These are phyloP conservation scores for Phytophthora boehmeriae DNA, from an alignment of 352 stramenopile genomes.

Conservation along the genomic window DNA sequence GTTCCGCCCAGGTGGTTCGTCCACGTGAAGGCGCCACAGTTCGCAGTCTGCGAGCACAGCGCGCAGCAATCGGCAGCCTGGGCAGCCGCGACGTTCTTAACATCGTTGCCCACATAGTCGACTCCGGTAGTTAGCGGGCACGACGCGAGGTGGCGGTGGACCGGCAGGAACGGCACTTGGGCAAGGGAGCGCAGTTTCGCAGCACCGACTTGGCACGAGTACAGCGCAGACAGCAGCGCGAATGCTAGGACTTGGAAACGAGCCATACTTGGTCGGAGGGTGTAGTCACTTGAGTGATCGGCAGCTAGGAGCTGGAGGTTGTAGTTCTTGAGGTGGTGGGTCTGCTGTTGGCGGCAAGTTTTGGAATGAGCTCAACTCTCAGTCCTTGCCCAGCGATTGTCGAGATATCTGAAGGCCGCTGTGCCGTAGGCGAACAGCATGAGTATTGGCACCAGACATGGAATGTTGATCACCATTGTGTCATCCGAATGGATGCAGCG, in stretches of 20 bases:
- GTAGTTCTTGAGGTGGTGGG: slow-evolving; percentile 27
- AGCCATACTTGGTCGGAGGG: slow-evolving; percentile 10
- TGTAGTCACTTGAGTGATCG: slow-evolving; percentile 27
- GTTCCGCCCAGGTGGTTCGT: slow-evolving; percentile 29
- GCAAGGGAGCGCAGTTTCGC: slow-evolving; percentile 19
- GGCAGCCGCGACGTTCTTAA: slow-evolving; percentile 22
- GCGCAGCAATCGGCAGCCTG: slow-evolving; percentile 30
- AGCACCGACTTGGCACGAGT: slow-evolving; percentile 16
- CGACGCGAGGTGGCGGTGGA: slow-evolving; percentile 19
- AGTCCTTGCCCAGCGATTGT: too few species aligned
- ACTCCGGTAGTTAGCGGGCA: slow-evolving; percentile 33
- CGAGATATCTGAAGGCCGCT: too few species aligned
- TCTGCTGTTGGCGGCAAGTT: slow-evolving; percentile 26
- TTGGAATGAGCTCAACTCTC: slow-evolving; percentile 17
- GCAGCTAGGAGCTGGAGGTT: slow-evolving; percentile 18
- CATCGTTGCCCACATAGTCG: slow-evolving; percentile 55
- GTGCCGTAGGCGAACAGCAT: too few species aligned
- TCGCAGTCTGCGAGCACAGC: slow-evolving; percentile 22
- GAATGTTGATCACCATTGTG: too few species aligned
- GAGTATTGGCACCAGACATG: too few species aligned
- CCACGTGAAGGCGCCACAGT: slow-evolving; percentile 32
- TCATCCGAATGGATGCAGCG: too few species aligned
- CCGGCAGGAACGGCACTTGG: slow-evolving; percentile 20
- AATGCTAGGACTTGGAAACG: slow-evolving; percentile 10
- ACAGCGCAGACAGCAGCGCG: slow-evolving; percentile 17